Conservation (phyloP, 129 eudicot species). For the Erigeron canadensis region DNA sequence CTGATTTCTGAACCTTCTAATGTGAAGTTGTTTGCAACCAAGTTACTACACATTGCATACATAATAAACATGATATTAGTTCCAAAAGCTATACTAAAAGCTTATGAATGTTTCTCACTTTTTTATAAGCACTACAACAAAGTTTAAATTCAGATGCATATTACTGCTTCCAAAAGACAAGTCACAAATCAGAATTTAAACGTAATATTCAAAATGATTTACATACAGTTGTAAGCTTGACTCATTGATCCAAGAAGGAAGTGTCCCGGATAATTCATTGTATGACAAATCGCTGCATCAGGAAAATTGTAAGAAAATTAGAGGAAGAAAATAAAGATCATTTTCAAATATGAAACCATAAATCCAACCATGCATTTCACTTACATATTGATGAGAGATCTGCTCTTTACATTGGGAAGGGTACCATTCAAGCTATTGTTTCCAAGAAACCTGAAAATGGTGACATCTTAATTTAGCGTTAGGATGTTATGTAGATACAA, state of each 20-base stretch:
- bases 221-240: conserved; percentile 66
- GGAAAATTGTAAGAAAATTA: conserved; percentile 6
- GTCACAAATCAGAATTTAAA: background rate
- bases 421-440: conserved; percentile 62
- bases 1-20: conserved; percentile 45
- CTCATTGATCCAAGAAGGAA: conserved; percentile 67
- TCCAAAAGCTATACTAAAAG: background rate
- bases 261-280: conserved; percentile 74
- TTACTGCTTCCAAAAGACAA: background rate
- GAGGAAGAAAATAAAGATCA: background rate
- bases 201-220: background rate
- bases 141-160: background rate
- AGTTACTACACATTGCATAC: conserved; percentile 50
- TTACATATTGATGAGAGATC: conserved; percentile 52
- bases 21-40: conserved; percentile 79
- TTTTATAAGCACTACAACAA: background rate
- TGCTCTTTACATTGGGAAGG: conserved; percentile 51
- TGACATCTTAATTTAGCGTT: background rate
- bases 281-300: conserved; percentile 79
- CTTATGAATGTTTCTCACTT: background rate
- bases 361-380: conserved; percentile 23
- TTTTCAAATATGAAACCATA: background rate
- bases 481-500: conserved; percentile 15
- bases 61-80: conserved; percentile 16
- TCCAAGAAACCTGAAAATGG: conserved; percentile 71